phyloP scores from a whole-genome alignment of 768 basidiomycete species.

The Pleurotus salmoneostramineus region DNA sequence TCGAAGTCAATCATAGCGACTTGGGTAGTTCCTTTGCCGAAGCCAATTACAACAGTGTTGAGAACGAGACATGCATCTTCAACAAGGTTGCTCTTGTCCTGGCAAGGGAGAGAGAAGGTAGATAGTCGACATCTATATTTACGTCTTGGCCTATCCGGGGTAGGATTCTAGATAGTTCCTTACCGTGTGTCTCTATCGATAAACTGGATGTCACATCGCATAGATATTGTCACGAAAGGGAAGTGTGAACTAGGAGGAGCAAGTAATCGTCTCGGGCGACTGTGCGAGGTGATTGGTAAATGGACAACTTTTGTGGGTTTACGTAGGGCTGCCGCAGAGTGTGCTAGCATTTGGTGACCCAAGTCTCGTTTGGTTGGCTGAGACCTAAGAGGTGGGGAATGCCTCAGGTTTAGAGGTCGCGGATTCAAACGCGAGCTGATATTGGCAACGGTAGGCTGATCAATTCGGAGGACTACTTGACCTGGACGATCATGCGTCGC shows the following conservation, averaged over 20 bases:
- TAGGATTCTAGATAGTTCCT: constrained; percentile 12
- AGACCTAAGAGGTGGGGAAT: no score
- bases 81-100: constrained; percentile 33
- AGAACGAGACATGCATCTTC: constrained; percentile 41
- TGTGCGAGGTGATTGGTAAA: constrained; percentile 19
- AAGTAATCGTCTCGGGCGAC: constrained; percentile 24
- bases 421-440: no score
- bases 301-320: background rate
- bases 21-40: constrained; percentile 36
- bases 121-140: constrained; percentile 28
- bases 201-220: constrained; percentile 43
- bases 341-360: background rate
- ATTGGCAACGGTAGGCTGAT: no score
- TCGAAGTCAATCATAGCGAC: constrained; percentile 20
- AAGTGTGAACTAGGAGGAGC: constrained; percentile 18
- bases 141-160: constrained; percentile 11
- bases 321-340: background rate
- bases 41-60: constrained; percentile 38
- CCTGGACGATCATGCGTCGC: no score
- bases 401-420: no score
- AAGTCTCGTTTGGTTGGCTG: no score
- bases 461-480: no score
- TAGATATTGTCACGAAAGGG: constrained; percentile 39
- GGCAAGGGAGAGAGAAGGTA: constrained; percentile 32
- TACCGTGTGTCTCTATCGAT: constrained; percentile 28